Evolutionary conservation across 768 basidiomycete genomes (phyloP), one percentile per base, ranked within the genome.

Genomic region (Holtermannia corniformis): DNA sequence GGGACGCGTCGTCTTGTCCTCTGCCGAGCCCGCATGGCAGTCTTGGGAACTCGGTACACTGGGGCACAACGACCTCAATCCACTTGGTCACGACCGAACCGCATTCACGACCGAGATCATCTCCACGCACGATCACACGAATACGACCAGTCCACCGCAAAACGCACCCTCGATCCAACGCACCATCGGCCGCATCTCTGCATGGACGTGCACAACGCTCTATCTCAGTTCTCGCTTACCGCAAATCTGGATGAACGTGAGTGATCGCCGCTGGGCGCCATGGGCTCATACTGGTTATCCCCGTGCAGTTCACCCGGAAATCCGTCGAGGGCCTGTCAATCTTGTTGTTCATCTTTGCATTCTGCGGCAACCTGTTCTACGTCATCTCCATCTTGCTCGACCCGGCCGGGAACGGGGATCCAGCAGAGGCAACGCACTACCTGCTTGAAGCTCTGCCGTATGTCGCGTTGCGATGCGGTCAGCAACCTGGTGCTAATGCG

Each of bases 241-340:
- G 20, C 95, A 99, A 72, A 95, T 99, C 58, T 97, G 95, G 95
- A 93, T 92, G 73, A 96, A 96, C 65, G 92, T 95, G 71, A 70
- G 89, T 82, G 22, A 14, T 22, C 28, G n/a, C 32, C 44, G 11
- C 27, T 19, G 47, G 22, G 32, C n/a, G 12, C 16, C 22, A n/a
- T 37, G 5, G 12, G 52, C 48, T 55, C 37, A 49, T 45, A 24
- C 21, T 47, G 42, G 25, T 20, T 47, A 24, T 2, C n/a, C 23
- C 14, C 32, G 24, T 47, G 13, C 60, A 93, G 89, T 92, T 80
- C 65, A 82, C 79, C 51, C 80, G 91, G 50, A 89, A 91, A 77
- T 93, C 90, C 44, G 87, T 92, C 16, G 88, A 92, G 80, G 95
- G 95, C 10, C 80, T 99, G 25, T 93, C 92, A 14, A 86, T 97